A percentile compares a stretch with the other conserved stretches of the same genome.
Conservation (phyloP, 2,329 filamentous ascomycete genomes). For the Macrophomina phaseolina region DNA sequence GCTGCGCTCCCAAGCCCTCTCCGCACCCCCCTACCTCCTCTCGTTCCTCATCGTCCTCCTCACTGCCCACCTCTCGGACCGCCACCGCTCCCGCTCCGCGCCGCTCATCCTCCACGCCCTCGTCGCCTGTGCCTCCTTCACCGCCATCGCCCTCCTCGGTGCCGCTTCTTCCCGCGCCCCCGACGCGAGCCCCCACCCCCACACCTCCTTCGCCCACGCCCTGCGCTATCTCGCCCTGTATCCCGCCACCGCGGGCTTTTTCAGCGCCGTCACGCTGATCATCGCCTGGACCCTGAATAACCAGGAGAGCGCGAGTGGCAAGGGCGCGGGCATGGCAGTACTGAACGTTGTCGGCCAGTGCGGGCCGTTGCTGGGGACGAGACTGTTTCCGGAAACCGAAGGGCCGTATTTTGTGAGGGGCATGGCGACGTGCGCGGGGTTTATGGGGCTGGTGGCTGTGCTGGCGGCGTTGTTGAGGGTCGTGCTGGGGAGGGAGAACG, state of each 20-base stretch:
- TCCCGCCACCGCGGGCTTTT: slow-evolving; percentile 81
- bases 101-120: slow-evolving; percentile 74
- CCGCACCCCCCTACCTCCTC: slow-evolving; percentile 79
- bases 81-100: slow-evolving; percentile 63
- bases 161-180: slow-evolving; percentile 41
- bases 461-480: slow-evolving; percentile 51
- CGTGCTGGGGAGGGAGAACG: slow-evolving; percentile 45
- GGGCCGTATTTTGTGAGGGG: slow-evolving; percentile 57
- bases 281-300: slow-evolving; percentile 92
- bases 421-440: slow-evolving; percentile 57
- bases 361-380: slow-evolving; percentile 67
- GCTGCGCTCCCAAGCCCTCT: slow-evolving; percentile 74
- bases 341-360: slow-evolving; percentile 83
- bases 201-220: slow-evolving; percentile 75
- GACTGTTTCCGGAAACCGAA: slow-evolving; percentile 59
- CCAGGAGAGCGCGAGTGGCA: slow-evolving; percentile 70
- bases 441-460: slow-evolving; percentile 55
- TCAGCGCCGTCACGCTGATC: slow-evolving; percentile 81
- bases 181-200: slow-evolving; percentile 35
- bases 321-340: slow-evolving; percentile 78
- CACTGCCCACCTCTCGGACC: slow-evolving; percentile 76
- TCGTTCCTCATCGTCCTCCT: slow-evolving; percentile 74
- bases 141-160: slow-evolving; percentile 65
- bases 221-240: slow-evolving; percentile 77
- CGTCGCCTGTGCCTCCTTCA: slow-evolving; percentile 66